Evolutionary conservation across 345 rosid species (phyloP).

Genomic region (Durio zibethinus): DNA sequence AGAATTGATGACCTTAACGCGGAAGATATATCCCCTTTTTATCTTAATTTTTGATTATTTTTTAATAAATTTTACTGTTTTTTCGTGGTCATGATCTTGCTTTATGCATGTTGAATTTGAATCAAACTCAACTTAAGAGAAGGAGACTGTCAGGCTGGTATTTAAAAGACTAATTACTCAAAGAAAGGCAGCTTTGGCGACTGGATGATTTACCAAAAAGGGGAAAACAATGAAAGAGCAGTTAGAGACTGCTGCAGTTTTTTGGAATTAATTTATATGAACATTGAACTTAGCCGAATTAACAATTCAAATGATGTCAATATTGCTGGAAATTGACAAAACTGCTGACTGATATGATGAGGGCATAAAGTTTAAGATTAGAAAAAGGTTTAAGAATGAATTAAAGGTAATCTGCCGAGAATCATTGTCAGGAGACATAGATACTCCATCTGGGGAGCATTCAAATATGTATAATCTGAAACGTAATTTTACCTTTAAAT

Average conservation of each 20-base stretch:
- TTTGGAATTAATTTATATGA: not conserved
- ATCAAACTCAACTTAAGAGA: not conserved
- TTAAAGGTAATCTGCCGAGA: not conserved
- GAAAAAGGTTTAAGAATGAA: no score
- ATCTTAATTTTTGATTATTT: not conserved
- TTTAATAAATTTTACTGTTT: no score
- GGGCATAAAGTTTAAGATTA: not conserved
- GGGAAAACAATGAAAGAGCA: conserved; percentile 10
- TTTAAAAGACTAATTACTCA: not conserved
- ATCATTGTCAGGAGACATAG: not conserved
- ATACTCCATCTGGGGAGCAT: not conserved
- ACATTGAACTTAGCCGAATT: conserved; percentile 1
- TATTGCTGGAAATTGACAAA: conserved; percentile 13
- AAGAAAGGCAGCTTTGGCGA: not conserved
- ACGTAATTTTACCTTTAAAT: no score
- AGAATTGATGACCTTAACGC: not conserved
- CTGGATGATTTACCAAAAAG: conserved; percentile 23
- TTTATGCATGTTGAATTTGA: conserved; percentile 15
- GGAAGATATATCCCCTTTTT: not conserved
- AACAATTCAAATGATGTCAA: not conserved
- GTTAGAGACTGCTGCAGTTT: conserved; percentile 14
- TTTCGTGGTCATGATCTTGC: not conserved
- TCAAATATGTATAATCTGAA: no score
- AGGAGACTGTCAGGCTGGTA: not conserved
- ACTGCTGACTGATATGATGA: conserved; percentile 14